A percentile compares a stretch with the other conserved stretches of the same genome.
phyloP scores from a whole-genome alignment of 2,329 filamentous ascomycete species.

The Fusarium continuum region DNA sequence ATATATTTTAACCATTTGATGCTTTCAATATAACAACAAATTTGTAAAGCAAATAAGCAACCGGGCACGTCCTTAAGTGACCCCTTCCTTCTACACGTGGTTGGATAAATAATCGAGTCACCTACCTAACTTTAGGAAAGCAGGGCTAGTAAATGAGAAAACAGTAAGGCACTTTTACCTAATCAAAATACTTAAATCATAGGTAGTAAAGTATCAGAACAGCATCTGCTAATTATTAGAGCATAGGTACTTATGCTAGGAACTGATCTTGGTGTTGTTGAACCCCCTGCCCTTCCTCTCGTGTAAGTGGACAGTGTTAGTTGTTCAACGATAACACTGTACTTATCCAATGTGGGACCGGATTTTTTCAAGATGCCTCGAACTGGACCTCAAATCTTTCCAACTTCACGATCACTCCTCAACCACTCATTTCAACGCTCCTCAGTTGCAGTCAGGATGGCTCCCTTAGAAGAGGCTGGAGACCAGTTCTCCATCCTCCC shows the following conservation, averaged over 20 bases:
- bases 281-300: neutral
- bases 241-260: neutral
- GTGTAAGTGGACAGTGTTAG: slow-evolving; percentile 22
- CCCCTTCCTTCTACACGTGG: too few relatives aligned
- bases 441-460: slow-evolving; percentile 40
- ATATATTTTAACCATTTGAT: too few relatives aligned
- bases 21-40: too few relatives aligned
- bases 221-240: too few relatives aligned
- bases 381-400: neutral
- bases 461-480: slow-evolving; percentile 35
- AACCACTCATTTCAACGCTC: neutral
- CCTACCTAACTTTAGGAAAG: too few relatives aligned
- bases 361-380: slow-evolving; percentile 35
- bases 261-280: neutral
- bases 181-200: too few relatives aligned
- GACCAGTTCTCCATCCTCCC: slow-evolving; percentile 76
- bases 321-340: slow-evolving; percentile 3
- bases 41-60: too few relatives aligned
- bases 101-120: too few relatives aligned
- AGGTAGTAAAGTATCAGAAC: too few relatives aligned
- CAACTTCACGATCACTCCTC: neutral
- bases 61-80: too few relatives aligned
- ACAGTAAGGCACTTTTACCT: too few relatives aligned
- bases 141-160: too few relatives aligned
- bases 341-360: slow-evolving; percentile 20